A percentile compares a stretch with the other conserved stretches of the same genome.
Evolutionary conservation across 2,329 filamentous ascomycete genomes (phyloP).

Genomic region (Diaporthe velutina): DNA sequence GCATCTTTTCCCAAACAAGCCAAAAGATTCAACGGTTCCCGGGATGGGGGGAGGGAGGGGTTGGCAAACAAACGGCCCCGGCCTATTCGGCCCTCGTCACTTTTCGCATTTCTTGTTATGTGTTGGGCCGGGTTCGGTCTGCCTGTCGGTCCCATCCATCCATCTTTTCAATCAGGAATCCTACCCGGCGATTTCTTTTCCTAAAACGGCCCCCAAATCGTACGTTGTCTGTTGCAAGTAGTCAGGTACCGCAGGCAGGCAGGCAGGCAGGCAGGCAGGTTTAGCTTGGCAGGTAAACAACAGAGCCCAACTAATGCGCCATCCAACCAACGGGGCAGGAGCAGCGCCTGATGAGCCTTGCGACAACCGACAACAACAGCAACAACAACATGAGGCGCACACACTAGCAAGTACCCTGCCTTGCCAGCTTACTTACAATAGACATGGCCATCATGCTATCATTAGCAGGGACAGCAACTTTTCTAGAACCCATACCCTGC

Average conservation of each 20-base stretch:
- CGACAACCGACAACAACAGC: no score
- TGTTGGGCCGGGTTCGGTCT: background rate
- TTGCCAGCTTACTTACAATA: conserved; percentile 2
- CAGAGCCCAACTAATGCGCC: background rate
- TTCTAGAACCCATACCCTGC: background rate
- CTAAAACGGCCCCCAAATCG: conserved; percentile 22
- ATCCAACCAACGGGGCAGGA: background rate
- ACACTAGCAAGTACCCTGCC: background rate
- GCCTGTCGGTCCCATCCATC: background rate
- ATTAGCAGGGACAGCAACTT: background rate
- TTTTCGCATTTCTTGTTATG: background rate
- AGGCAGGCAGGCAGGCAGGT: no score
- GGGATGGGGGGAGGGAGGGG: background rate
- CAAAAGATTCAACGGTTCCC: background rate
- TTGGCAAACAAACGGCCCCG: background rate
- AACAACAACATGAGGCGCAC: conserved; percentile 8
- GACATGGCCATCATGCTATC: background rate
- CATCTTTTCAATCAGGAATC: background rate
- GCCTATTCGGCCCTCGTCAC: background rate
- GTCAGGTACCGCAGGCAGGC: no score
- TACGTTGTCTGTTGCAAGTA: background rate
- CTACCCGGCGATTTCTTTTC: conserved; percentile 3
- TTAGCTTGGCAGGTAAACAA: background rate
- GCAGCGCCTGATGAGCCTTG: background rate
- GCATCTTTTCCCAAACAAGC: background rate